phyloP scores from a whole-genome alignment of 2,329 filamentous ascomycete species.

The Ophiosphaerella narmari region DNA sequence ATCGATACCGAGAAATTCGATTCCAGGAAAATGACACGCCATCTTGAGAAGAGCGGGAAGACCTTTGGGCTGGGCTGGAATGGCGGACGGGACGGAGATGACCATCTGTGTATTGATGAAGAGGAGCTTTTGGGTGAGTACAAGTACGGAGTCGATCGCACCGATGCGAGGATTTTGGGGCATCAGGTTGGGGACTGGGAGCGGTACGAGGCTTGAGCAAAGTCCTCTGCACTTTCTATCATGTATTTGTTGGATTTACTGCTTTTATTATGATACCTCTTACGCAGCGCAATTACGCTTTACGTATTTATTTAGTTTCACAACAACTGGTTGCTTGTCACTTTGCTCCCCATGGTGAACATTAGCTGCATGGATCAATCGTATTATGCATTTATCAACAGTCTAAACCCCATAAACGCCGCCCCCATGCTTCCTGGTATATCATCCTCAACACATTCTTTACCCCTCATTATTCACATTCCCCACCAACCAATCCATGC shows the following conservation, averaged over 20 bases:
- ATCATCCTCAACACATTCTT: not conserved
- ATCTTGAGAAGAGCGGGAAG: constrained; percentile 65
- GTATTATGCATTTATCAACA: not conserved
- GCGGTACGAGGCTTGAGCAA: constrained; percentile 15
- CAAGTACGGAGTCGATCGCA: constrained; percentile 61
- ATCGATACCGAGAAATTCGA: constrained; percentile 69
- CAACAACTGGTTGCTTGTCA: too few relatives aligned
- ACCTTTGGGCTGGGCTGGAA: constrained; percentile 81
- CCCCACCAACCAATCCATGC: constrained; percentile 99
- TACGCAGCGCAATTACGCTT: not conserved
- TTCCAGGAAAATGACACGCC: constrained; percentile 64
- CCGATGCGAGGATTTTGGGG: constrained; percentile 34
- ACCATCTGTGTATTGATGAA: constrained; percentile 78
- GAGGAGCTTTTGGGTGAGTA: constrained; percentile 71
- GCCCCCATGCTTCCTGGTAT: constrained; percentile 21
- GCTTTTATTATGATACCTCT: constrained; percentile 3
- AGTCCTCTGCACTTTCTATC: too few relatives aligned
- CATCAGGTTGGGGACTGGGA: constrained; percentile 40
- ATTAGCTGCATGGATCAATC: not conserved
- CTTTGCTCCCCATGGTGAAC: too few relatives aligned
- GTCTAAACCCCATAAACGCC: constrained; percentile 18
- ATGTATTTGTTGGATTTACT: not conserved
- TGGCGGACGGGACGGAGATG: constrained; percentile 70
- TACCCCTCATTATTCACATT: constrained; percentile 21
- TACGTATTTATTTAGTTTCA: too few relatives aligned